Evolutionary conservation across 768 basidiomycete species (phyloP).

Genomic region (Pleurotus cornucopiae): DNA sequence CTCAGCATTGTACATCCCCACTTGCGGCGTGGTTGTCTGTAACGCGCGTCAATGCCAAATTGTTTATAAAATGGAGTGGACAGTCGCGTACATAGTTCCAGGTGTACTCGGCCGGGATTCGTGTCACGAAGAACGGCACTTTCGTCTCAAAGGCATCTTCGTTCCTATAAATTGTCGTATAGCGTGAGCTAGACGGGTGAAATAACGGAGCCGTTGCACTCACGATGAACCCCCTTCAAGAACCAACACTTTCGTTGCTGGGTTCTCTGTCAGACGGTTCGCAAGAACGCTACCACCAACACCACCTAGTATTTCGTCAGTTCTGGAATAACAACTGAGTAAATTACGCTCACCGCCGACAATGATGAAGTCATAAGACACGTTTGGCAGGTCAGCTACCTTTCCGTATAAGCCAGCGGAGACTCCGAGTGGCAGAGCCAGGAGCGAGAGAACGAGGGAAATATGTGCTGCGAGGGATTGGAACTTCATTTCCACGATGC

Average conservation of each 20-base stretch:
- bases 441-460: not conserved
- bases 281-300: constrained; percentile 6
- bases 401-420: not conserved
- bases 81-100: constrained; percentile 17
- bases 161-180: not conserved
- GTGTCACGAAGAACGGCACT: constrained; percentile 7
- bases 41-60: not conserved
- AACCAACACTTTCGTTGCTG: not conserved
- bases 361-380: constrained; percentile 10
- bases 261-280: constrained; percentile 9
- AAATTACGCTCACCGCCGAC: constrained; percentile 6
- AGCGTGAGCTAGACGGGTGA: not conserved
- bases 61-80: not conserved
- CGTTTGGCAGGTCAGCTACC: not conserved
- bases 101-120: constrained; percentile 10
- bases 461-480: not conserved
- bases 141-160: not conserved
- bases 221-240: constrained; percentile 1
- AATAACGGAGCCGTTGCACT: not conserved
- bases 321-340: not conserved
- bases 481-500: not conserved
- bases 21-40: constrained; percentile 16
- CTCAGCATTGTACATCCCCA: constrained; percentile 10
- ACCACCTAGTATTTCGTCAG: constrained; percentile 2
- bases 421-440: not conserved